Evolutionary conservation across 148 eudicot genomes (phyloP).

Genomic region (Cornus florida): DNA sequence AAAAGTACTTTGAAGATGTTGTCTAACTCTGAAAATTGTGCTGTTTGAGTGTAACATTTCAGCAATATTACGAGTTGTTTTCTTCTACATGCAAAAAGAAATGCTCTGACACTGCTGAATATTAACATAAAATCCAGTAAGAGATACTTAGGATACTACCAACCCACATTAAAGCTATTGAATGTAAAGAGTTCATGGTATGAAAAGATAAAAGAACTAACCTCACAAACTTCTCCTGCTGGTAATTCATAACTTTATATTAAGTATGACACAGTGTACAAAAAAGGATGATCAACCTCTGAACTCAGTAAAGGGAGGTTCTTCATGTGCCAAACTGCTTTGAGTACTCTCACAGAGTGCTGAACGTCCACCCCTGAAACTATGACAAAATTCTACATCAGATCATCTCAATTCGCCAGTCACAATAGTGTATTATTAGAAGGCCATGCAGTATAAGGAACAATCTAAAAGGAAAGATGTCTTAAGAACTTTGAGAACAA

Average conservation of each 20-base stretch:
- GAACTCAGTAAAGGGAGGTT: neutral
- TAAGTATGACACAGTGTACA: neutral
- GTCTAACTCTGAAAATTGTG: neutral
- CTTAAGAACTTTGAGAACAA: neutral
- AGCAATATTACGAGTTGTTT: no score
- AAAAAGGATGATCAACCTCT: conserved; percentile 10
- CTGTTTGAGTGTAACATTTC: neutral
- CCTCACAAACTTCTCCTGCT: conserved; percentile 49
- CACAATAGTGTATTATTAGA: neutral
- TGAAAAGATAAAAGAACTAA: conserved; percentile 20
- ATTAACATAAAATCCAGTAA: no score
- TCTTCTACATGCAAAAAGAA: no score
- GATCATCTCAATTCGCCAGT: neutral
- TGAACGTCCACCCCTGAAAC: conserved; percentile 10
- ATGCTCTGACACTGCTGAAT: no score
- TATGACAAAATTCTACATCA: neutral
- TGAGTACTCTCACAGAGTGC: neutral
- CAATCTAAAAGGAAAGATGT: neutral
- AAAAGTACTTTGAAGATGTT: neutral
- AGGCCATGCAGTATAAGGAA: neutral
- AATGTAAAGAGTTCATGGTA: neutral
- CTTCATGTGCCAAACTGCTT: conserved; percentile 11
- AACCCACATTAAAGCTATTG: neutral
- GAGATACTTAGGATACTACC: neutral
- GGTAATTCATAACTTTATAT: conserved; percentile 33